phyloP scores from a whole-genome alignment of 2,329 filamentous ascomycete genomes.

The Colletotrichum ledebouriae region DNA sequence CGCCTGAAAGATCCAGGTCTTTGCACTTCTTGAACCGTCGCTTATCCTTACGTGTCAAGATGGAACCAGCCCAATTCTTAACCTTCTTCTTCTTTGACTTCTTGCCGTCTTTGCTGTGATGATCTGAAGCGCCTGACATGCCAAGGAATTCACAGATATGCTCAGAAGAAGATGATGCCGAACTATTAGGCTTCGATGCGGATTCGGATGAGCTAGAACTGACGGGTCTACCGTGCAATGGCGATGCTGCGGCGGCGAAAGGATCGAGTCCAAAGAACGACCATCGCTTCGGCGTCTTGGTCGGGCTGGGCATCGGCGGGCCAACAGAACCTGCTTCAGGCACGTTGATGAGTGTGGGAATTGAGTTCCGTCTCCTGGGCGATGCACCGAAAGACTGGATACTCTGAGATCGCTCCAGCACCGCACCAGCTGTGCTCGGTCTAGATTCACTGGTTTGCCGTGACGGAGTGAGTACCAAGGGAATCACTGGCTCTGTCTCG shows the following conservation, averaged over 20 bases:
- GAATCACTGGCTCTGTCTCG: conserved; percentile 34
- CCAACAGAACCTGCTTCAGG: conserved; percentile 51
- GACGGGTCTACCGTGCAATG: conserved; percentile 61
- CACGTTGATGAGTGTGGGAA: conserved; percentile 65
- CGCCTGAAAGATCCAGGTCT: conserved; percentile 33
- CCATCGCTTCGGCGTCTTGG: conserved; percentile 69
- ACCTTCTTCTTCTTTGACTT: conserved; percentile 77
- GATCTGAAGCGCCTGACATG: conserved; percentile 45
- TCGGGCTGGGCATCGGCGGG: conserved; percentile 61
- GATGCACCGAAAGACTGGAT: conserved; percentile 53
- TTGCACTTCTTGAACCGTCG: conserved; percentile 55
- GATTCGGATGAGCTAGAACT: conserved; percentile 63
- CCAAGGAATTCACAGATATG: conserved; percentile 50
- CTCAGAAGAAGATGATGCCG: conserved; percentile 51
- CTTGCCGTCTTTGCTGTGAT: conserved; percentile 50
- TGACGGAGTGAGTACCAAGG: conserved; percentile 56
- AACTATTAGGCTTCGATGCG: conserved; percentile 45
- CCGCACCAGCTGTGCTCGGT: conserved; percentile 79
- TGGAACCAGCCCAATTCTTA: conserved; percentile 78
- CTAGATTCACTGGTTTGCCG: conserved; percentile 63
- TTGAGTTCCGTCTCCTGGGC: conserved; percentile 69
- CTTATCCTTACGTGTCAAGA: conserved; percentile 74
- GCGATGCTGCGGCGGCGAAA: conserved; percentile 60
- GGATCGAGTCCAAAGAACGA: conserved; percentile 74
- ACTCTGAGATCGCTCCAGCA: conserved; percentile 68